These are phyloP conservation scores for Gossypium raimondii DNA, from an alignment of 345 rosid genomes.

Conservation along the genomic window DNA sequence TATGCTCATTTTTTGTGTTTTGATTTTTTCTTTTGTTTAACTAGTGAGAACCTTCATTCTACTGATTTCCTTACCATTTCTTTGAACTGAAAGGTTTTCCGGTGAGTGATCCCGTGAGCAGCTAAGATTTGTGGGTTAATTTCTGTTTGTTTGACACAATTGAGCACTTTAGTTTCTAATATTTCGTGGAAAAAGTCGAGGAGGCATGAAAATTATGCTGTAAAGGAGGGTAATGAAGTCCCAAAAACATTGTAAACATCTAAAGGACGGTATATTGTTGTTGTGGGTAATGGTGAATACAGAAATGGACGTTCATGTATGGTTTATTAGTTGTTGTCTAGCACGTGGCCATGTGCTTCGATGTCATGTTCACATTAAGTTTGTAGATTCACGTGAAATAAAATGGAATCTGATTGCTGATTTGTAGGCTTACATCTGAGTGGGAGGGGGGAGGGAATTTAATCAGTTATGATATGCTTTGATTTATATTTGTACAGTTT, in stretches of 20 bases:
- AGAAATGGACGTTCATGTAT: not conserved
- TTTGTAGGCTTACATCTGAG: not conserved
- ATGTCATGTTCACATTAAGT: not conserved
- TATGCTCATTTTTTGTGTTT: not conserved
- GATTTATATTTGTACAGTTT: not conserved
- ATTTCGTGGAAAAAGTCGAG: not conserved
- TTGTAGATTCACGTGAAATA: constrained; percentile 9
- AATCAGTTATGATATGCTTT: not conserved
- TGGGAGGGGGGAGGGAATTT: not conserved
- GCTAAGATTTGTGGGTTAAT: constrained; percentile 6
- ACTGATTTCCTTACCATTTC: not conserved
- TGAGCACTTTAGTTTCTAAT: not conserved
- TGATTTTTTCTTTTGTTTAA: not conserved
- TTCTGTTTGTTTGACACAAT: not conserved
- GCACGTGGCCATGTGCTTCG: not conserved
- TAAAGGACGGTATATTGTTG: not conserved
- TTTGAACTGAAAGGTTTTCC: not conserved
- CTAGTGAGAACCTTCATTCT: not conserved
- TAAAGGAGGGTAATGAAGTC: not conserved
- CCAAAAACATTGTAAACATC: not conserved
- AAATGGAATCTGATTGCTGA: not conserved
- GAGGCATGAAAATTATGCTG: constrained; percentile 4
- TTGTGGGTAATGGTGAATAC: not conserved
- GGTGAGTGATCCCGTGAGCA: not conserved
- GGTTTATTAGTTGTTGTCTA: constrained; percentile 1